Percentiles rank a stretch among this genome's conserved stretches.
Conservation (phyloP, 495 filamentous ascomycete genomes). For the Pseudomonodictys pantanalensis region DNA sequence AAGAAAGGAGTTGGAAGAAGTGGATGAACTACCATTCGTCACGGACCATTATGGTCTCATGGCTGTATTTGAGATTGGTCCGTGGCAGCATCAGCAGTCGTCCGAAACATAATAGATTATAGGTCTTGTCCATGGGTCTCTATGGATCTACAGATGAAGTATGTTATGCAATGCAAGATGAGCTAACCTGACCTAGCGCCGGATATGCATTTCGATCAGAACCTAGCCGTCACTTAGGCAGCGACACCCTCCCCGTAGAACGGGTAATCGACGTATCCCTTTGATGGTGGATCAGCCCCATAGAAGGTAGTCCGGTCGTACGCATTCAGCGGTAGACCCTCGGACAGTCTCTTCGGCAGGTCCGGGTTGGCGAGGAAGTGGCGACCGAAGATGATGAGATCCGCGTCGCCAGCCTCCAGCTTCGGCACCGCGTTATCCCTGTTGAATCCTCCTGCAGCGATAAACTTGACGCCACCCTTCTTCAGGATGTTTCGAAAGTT, state of each 20-base stretch:
- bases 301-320: constrained; percentile 35
- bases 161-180: background rate
- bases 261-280: constrained; percentile 33
- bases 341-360: constrained; percentile 27
- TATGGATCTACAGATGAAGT: background rate
- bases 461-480: constrained; percentile 27
- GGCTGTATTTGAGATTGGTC: constrained; percentile 36
- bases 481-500: constrained; percentile 22
- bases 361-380: constrained; percentile 36
- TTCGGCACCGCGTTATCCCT: constrained; percentile 30
- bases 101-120: too few species aligned
- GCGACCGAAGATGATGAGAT: constrained; percentile 32
- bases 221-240: background rate
- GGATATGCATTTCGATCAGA: background rate
- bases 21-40: constrained; percentile 44
- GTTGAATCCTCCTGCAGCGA: constrained; percentile 32
- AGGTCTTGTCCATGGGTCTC: background rate
- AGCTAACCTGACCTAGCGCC: constrained; percentile 10
- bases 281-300: constrained; percentile 23
- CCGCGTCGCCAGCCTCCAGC: constrained; percentile 22
- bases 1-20: constrained; percentile 24
- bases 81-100: too few species aligned
- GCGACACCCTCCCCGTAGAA: constrained; percentile 13
- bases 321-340: constrained; percentile 22
- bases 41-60: constrained; percentile 52